A percentile compares a stretch with the other conserved stretches of the same genome.
These are phyloP conservation scores for Sporobolus alterniflorus DNA, from an alignment of 202 grass and related monocot species.

Conservation along the genomic window DNA sequence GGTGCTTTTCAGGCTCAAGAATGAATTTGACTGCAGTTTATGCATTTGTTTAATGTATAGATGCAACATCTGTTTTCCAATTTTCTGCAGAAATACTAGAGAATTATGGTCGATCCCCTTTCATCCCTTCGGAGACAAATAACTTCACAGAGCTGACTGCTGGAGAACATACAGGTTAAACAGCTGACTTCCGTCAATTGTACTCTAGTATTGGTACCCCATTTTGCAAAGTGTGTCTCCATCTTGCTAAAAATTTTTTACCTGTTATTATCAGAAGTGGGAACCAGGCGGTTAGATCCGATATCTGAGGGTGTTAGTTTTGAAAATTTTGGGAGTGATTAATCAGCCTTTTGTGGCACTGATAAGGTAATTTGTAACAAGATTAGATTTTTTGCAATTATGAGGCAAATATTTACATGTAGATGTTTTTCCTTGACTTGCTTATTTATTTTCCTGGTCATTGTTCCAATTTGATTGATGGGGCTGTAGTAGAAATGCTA, in stretches of 20 bases:
- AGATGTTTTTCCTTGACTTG: neutral
- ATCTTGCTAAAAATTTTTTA: conserved; percentile 36
- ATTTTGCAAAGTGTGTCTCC: neutral
- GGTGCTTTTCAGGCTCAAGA: conserved; percentile 47
- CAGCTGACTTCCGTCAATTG: neutral
- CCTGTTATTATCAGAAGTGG: conserved; percentile 54
- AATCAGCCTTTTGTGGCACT: conserved; percentile 37
- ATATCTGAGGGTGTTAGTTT: conserved; percentile 94
- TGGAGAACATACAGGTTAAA: conserved; percentile 67
- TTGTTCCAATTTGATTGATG: conserved; percentile 14
- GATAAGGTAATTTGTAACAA: conserved; percentile 51
- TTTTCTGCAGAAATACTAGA: conserved; percentile 82
- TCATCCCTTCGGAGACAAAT: conserved; percentile 75
- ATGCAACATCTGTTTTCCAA: neutral
- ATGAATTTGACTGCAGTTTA: neutral
- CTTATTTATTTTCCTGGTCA: conserved; percentile 9
- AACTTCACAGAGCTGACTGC: conserved; percentile 69
- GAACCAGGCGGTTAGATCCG: conserved; percentile 84
- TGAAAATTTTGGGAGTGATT: conserved; percentile 90
- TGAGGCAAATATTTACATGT: conserved; percentile 17
- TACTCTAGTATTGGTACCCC: neutral
- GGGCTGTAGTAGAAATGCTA: no score
- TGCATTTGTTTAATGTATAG: neutral
- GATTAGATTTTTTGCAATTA: neutral
- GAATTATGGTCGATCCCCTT: conserved; percentile 99